These are phyloP conservation scores for Artemisia argyi DNA, from an alignment of 129 eudicot species.

Conservation along the genomic window DNA sequence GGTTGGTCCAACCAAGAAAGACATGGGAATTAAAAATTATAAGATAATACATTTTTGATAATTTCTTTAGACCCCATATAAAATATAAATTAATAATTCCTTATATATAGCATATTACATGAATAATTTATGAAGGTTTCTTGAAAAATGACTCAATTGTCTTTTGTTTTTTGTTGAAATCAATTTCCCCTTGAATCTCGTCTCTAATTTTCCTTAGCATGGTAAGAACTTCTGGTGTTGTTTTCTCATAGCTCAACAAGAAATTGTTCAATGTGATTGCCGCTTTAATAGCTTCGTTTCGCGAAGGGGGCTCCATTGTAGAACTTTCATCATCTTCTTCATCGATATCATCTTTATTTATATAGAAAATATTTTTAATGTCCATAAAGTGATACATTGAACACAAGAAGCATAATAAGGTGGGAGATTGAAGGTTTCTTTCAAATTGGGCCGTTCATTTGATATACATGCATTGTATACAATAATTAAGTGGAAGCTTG, in stretches of 20 bases:
- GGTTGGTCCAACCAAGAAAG: too few relatives aligned
- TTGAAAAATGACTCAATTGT: too few relatives aligned
- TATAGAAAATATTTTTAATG: too few relatives aligned
- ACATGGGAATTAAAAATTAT: too few relatives aligned
- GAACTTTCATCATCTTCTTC: slow-evolving; percentile 16
- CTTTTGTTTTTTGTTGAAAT: too few relatives aligned
- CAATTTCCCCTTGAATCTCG: too few relatives aligned
- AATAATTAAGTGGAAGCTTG: too few relatives aligned
- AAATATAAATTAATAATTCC: slow-evolving; percentile 29
- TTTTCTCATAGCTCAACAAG: slow-evolving; percentile 44
- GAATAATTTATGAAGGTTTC: slow-evolving; percentile 29
- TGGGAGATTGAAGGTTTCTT: slow-evolving; percentile 28
- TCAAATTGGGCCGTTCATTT: slow-evolving; percentile 21
- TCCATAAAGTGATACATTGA: too few relatives aligned
- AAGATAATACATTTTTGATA: slow-evolving; percentile 38
- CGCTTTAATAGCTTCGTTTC: slow-evolving; percentile 32
- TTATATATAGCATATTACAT: slow-evolving; percentile 32
- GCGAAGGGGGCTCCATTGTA: slow-evolving; percentile 26
- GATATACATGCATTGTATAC: slow-evolving; percentile 16
- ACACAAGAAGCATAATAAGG: slow-evolving; percentile 23
- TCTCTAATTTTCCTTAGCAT: slow-evolving; percentile 25
- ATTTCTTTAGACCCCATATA: slow-evolving; percentile 35
- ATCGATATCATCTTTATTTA: slow-evolving; percentile 11
- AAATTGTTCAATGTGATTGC: slow-evolving; percentile 40
- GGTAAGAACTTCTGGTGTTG: slow-evolving; percentile 30